Evolutionary conservation across 495 filamentous ascomycete species (phyloP).

Genomic region (Trichoderma erinaceum): DNA sequence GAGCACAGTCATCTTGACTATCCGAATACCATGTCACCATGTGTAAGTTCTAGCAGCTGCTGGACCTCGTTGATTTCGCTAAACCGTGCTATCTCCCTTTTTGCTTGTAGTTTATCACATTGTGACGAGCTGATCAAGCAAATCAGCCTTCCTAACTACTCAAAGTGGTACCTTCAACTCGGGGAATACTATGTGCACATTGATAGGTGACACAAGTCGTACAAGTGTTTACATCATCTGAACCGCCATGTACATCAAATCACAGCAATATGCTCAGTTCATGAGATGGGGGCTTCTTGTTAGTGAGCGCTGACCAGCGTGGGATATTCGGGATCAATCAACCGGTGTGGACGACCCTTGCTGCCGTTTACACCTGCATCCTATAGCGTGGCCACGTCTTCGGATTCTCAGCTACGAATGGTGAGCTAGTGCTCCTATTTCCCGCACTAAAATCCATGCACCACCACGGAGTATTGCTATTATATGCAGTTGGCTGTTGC

Average conservation of each 20-base stretch:
- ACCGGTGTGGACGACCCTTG: background rate
- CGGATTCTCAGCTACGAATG: background rate
- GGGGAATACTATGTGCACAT: no score
- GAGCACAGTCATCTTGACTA: background rate
- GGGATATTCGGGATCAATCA: background rate
- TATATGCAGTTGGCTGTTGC: background rate
- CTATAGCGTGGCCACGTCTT: slow-evolving; percentile 7
- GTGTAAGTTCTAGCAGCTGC: background rate
- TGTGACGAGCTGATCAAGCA: no score
- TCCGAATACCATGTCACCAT: background rate
- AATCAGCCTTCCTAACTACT: no score
- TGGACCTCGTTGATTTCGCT: background rate
- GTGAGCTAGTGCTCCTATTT: background rate
- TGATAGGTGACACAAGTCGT: no score
- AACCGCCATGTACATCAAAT: background rate
- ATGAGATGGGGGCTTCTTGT: background rate
- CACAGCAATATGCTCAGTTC: background rate
- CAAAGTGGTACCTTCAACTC: no score
- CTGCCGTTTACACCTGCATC: background rate
- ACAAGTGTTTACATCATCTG: no score
- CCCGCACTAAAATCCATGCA: background rate
- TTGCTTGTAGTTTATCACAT: no score
- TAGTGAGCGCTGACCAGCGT: background rate
- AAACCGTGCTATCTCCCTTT: background rate
- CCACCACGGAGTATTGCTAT: background rate